These are phyloP conservation scores for Cyamopsis tetragonoloba DNA, from an alignment of 306 rosid species.

Conservation along the genomic window DNA sequence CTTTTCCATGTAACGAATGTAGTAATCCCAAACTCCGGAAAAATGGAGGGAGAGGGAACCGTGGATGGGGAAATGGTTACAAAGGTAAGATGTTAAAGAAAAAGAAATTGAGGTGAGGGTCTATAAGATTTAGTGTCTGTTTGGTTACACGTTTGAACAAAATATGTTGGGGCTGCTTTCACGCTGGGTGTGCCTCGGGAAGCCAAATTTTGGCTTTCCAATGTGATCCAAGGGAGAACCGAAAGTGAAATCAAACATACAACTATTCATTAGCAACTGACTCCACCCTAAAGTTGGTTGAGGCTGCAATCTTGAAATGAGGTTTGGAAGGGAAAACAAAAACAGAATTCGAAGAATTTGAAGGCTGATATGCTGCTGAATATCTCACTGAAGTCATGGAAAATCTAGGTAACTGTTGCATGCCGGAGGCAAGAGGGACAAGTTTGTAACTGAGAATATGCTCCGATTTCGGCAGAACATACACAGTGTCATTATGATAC, in stretches of 20 bases:
- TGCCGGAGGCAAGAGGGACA: slow-evolving; percentile 81
- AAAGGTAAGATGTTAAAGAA: too few species aligned
- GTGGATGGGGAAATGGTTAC: not conserved
- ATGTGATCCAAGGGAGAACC: too few species aligned
- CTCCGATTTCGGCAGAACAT: slow-evolving; percentile 83
- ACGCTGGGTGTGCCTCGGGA: too few species aligned
- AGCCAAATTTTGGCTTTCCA: too few species aligned
- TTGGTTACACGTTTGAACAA: too few species aligned
- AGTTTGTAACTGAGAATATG: slow-evolving; percentile 76
- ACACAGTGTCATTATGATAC: slow-evolving; percentile 64
- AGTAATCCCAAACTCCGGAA: not conserved
- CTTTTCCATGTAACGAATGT: slow-evolving; percentile 11
- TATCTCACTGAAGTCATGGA: slow-evolving; percentile 71
- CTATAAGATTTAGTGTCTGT: slow-evolving; percentile 35
- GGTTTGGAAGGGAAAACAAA: slow-evolving; percentile 88
- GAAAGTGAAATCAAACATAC: too few species aligned
- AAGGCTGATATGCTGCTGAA: slow-evolving; percentile 71
- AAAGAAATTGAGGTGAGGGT: not conserved
- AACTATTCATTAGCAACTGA: slow-evolving; percentile 51
- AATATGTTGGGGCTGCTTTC: too few species aligned
- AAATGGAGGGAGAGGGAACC: too few species aligned
- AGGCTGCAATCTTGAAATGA: slow-evolving; percentile 47
- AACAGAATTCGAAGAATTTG: slow-evolving; percentile 42
- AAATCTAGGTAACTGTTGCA: slow-evolving; percentile 76
- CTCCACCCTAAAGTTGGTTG: slow-evolving; percentile 40